Conservation (phyloP, 2,329 filamentous ascomycete species). For the Cytospora paraplurivora region DNA sequence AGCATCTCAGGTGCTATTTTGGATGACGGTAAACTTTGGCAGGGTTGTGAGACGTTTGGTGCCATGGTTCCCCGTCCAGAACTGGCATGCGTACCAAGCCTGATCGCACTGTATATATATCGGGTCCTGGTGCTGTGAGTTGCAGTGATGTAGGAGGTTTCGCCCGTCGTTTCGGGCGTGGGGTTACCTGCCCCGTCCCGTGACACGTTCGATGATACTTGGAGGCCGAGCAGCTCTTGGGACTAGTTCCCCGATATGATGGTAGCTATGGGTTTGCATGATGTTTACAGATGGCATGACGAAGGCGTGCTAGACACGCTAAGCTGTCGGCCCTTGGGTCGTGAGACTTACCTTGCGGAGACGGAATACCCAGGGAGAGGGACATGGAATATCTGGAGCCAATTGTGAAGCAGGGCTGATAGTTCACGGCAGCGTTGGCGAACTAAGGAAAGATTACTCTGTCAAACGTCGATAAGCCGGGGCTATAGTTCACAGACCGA, state of each 20-base stretch:
- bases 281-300: conserved; percentile 21
- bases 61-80: conserved; percentile 3
- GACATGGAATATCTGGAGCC: not conserved
- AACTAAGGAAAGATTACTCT: not conserved
- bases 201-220: not conserved
- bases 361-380: not conserved
- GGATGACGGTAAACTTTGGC: conserved; percentile 18
- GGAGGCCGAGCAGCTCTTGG: conserved; percentile 6
- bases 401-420: not conserved
- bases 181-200: no score
- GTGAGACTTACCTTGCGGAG: not conserved
- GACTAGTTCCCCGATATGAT: conserved; percentile 1
- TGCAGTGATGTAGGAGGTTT: no score
- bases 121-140: no score
- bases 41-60: conserved; percentile 11
- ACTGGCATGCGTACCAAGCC: conserved; percentile 16
- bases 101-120: no score
- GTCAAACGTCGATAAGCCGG: not conserved
- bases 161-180: no score
- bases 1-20: conserved; percentile 27
- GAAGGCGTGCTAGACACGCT: conserved; percentile 6
- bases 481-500: not conserved
- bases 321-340: not conserved
- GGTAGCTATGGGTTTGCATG: not conserved
- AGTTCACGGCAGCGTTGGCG: not conserved